Base-by-base conservation (phyloP, 106 monocot genomes). In the Dioscorea alata region DNA sequence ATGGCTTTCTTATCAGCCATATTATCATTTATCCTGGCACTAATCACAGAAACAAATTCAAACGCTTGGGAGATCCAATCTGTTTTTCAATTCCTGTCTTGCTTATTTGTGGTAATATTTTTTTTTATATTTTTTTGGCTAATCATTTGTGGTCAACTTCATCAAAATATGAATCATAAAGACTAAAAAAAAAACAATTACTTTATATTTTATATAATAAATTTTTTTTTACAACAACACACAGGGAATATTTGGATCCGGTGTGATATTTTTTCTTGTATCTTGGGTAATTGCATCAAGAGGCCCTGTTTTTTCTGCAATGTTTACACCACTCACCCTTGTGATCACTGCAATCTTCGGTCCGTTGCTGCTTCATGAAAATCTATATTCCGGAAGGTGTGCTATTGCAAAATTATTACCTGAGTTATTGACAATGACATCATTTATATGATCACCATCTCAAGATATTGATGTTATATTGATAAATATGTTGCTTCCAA, bases 301-400 rank as follows among this genome's bases (percentile, higher is more conserved):
- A 66, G 88, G 84, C 0, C 84, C 88, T 19, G 66, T 88, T 14
- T 88, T 73, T 62, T 78, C 84, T 24, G 80, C 84, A 18, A 65
- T 88, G 75, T 88, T 88, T 35, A 74, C 61, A 56, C 88, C 88
- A 0, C 61, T 72, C 25, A 48, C 19, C 23, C 34, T 48, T 1
- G 71, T 72, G 18, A 72, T 72, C 48, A 50, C 77, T 10, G 71
- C 78, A 42, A 33, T 84, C 54, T 15, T 76, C 9, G 71, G 80
- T 48, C 8, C 50, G 15, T 8, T 78, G 6, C 4, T 87, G 0
- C 81, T 88, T 60, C 75, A 78, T 33, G 88, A 88, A 33, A 64
- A 65, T 88, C 12, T 60, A 88, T 61, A 2, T 81, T 50, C n/a
- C n/a, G 88, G 88, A 67, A 88, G 84, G 88, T 81, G 22, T 28